Base-by-base conservation (phyloP, 1,139 yeast genomes). In the Hyphopichia buzzinii region DNA sequence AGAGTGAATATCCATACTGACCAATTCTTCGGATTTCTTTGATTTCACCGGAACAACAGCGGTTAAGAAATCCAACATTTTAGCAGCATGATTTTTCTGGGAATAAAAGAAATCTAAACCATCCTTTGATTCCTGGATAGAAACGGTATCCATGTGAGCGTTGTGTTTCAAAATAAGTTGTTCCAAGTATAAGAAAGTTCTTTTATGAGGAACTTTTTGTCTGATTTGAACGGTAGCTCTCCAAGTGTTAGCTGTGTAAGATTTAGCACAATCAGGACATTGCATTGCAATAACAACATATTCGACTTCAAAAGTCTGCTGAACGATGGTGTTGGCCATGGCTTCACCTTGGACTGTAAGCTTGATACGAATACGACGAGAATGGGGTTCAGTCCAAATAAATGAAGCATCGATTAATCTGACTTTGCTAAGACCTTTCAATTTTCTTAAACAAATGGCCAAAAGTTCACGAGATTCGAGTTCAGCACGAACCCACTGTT, bases 311-410 rank as follows among this genome's bases (percentile, higher is more conserved):
- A 92, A 90, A 24, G 89, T 80, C 63, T 94, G 98, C 60, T 94
- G 97, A 25, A 94, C 81, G 48, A 92, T 87, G 26, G 97, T 88
- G 53, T 88, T 88, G 22, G 85, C 75, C 80, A 88, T 81, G 26
- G 96, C 96, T 64, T 92, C 98, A 45, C 97, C 97, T 63, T 92
- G 98, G 13, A 92, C 96, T 0, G 98, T 88, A 35, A 94, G 65
- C 55, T 89, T 90, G 44, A 92, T 79, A 58, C 90, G 79, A 47
- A 92, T 79, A 72, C 98, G 82, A 61, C 98, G 81, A 19, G 97
- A 90, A 62, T 92, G 99, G 1, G 99, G 98, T 64, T 92, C 99
- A 1, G 99, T 92, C 99, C 99, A 92, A 44, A 92, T 81, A 54
- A 92, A 92, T 4, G 90, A 78, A 5, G 98, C 98, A 67, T 94